phyloP scores from a whole-genome alignment of 2,329 filamentous ascomycete species.

The Monilinia laxa region DNA sequence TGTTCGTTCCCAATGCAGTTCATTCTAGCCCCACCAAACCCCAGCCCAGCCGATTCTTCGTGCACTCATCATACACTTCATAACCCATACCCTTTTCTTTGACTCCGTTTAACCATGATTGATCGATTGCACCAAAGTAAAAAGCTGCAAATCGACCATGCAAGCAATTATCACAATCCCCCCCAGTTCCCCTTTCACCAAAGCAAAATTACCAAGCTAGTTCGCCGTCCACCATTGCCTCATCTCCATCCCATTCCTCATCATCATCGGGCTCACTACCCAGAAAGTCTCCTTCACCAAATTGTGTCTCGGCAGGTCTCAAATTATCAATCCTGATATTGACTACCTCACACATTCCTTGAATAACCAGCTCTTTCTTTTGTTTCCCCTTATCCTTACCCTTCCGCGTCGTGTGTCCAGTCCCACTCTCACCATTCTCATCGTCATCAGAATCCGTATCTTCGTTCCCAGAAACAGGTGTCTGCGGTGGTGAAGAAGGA shows the following conservation, averaged over 20 bases:
- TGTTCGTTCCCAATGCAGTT: slow-evolving; percentile 3
- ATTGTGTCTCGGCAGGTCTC: slow-evolving; percentile 66
- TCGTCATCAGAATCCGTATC: slow-evolving; percentile 27
- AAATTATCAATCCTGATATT: slow-evolving; percentile 75
- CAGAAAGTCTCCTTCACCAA: slow-evolving; percentile 70
- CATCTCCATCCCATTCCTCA: slow-evolving; percentile 47
- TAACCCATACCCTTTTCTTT: background rate
- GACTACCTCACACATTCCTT: slow-evolving; percentile 70
- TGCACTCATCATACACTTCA: background rate
- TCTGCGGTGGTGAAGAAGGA: slow-evolving; percentile 26
- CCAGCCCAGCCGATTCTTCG: background rate
- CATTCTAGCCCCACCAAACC: background rate
- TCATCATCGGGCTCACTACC: slow-evolving; percentile 57
- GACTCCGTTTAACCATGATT: background rate
- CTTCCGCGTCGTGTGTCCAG: background rate
- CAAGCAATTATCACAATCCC: background rate
- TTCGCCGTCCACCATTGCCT: slow-evolving; percentile 8
- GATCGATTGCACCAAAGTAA: too few species aligned
- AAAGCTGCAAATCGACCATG: slow-evolving; percentile 7
- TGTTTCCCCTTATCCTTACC: slow-evolving; percentile 28
- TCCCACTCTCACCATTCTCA: slow-evolving; percentile 18
- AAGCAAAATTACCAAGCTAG: slow-evolving; percentile 16
- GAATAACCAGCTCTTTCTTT: slow-evolving; percentile 50
- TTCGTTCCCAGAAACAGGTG: slow-evolving; percentile 10
- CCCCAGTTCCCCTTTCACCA: background rate